A percentile compares a stretch with the other conserved stretches of the same genome.
These are phyloP conservation scores for Geranium brycei DNA, from an alignment of 345 rosid genomes.

Conservation along the genomic window DNA sequence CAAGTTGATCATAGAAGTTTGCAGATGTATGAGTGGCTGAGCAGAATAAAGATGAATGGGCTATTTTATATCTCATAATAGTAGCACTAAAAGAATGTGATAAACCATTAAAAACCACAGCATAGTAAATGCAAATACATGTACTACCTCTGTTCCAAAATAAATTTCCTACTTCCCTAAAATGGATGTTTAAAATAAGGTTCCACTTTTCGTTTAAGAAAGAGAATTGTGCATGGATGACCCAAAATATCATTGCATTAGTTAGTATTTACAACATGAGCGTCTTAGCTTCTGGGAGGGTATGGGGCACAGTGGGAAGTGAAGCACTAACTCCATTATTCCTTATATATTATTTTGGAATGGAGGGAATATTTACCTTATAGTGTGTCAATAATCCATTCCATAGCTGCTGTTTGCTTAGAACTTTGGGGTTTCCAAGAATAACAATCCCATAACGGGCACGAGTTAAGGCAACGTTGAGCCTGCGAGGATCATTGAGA, in stretches of 20 bases:
- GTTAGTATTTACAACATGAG: too few species aligned
- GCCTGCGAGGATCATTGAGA: conserved; percentile 97
- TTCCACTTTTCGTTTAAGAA: too few species aligned
- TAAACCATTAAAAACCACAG: not conserved
- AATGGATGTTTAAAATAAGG: too few species aligned
- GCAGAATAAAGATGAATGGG: not conserved
- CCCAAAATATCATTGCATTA: too few species aligned
- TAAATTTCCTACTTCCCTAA: too few species aligned
- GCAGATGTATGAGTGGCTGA: too few species aligned
- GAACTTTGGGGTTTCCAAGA: conserved; percentile 94
- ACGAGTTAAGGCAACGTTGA: conserved; percentile 95
- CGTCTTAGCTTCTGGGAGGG: too few species aligned
- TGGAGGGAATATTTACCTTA: conserved; percentile 38
- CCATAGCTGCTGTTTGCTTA: conserved; percentile 97
- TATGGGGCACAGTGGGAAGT: not conserved
- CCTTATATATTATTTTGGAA: not conserved
- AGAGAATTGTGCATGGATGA: too few species aligned
- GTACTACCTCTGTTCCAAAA: too few species aligned
- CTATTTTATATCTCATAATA: not conserved
- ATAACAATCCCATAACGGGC: conserved; percentile 98
- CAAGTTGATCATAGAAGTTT: too few species aligned
- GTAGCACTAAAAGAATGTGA: not conserved
- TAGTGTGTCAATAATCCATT: conserved; percentile 91
- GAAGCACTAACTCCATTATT: conserved; percentile 2
- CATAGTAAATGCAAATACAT: not conserved